Base-by-base conservation (phyloP, 441 rosid species). In the Eruca vesicaria region DNA sequence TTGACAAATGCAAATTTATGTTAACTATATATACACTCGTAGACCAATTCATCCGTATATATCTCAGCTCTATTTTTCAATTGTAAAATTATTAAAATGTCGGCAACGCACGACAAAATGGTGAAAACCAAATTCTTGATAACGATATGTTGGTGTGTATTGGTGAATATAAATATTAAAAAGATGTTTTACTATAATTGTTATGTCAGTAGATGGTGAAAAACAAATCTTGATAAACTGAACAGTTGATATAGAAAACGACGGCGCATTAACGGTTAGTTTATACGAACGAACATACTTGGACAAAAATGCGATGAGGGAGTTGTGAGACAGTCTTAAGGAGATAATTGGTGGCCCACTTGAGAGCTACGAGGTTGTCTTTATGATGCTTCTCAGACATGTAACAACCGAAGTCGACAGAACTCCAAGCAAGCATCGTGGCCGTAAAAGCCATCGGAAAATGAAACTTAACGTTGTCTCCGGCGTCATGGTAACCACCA, bases 401-500 rank as follows among this genome's bases (percentile, higher is more conserved):
- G 48, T 74, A 63, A 10, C 78, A 79, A 0, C 96, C 92, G 59
- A 92, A 95, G 74, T 95, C 98, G 7, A 90, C 69, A n/a, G 88
- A 83, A 68, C 96, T 90, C 98, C 97, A 95, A 2, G 99, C 81
- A 74, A 94, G 80, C 88, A 92, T 81, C 14, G 98, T 90, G 19
- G 96, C 79, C 11, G 94, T 86, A 76, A 92, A 95, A 12, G 98
- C 93, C 97, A 95, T 88, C 0, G 99, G 98, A 73, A 92, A 95
- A 23, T 86, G 87, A 74, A 90, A 95, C 84, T 95, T 92, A 36
- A 95, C 84, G 78, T 95, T 89, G 71, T 95, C 99, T 3, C 97
- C 98, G 10, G 99, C 98, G 62, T 95, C 97, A 65, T 92, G 89
- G 83, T 92, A 95, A 5, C 99, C 98, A 7, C 98, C 98, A 21